Percentiles rank a stretch among this genome's conserved stretches.
Conservation (phyloP, 164 flowering plant species). For the Liquidambar formosana region DNA sequence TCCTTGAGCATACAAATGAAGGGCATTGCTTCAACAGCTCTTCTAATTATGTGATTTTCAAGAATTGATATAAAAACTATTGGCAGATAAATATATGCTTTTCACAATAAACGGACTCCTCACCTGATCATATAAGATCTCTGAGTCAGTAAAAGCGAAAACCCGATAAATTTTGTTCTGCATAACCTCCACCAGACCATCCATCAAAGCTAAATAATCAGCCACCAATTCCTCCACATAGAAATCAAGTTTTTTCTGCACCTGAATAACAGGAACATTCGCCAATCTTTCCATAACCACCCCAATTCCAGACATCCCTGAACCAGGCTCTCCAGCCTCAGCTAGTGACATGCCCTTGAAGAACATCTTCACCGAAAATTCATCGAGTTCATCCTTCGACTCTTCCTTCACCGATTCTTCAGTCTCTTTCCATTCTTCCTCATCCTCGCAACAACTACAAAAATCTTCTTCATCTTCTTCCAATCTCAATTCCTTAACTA, state of each 20-base stretch:
- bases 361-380: constrained; percentile 55
- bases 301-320: constrained; percentile 78
- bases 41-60: neutral
- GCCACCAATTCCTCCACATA: constrained; percentile 76
- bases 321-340: constrained; percentile 41
- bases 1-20: neutral
- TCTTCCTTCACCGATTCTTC: constrained; percentile 43
- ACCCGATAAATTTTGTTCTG: constrained; percentile 44
- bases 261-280: constrained; percentile 37
- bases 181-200: constrained; percentile 65
- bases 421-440: constrained; percentile 49
- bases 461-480: constrained; percentile 85
- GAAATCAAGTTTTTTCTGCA: constrained; percentile 85
- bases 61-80: neutral
- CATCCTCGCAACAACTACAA: constrained; percentile 68
- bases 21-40: neutral
- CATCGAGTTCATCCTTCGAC: constrained; percentile 38
- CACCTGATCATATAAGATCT: constrained; percentile 65
- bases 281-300: constrained; percentile 64
- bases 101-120: constrained; percentile 2
- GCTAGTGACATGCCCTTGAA: constrained; percentile 77
- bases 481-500: constrained; percentile 23
- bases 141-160: constrained; percentile 73
- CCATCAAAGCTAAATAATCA: constrained; percentile 81
- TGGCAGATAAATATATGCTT: neutral